Base-by-base conservation (phyloP, 306 rosid species). In the Vicia faba region DNA sequence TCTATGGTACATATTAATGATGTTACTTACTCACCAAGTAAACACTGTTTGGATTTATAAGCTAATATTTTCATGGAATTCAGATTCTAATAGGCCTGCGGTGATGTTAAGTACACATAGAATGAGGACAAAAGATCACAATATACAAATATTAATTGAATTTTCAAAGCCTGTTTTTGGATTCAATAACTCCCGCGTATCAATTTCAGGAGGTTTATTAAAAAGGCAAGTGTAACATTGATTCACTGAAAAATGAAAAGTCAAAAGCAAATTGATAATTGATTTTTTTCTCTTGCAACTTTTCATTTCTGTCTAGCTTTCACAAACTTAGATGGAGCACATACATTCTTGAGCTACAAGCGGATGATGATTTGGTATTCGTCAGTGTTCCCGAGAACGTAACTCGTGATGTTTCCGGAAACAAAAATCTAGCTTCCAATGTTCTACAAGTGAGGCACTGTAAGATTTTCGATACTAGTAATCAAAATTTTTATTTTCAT, bases 401-500 rank as follows among this genome's bases (percentile, higher is more conserved):
- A 66, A 85, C 98, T 2, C 61, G 8, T 3, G 98, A 92, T 75
- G 82, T 92, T 76, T 83, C 96, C 40, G 98, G 96, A 71, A 92
- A 92, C 80, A 79, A 71, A 81, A 92, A 92, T 78, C 81, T 87
- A 25, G 85, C 93, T 66, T 92, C 98, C 71, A 89, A 89, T 86
- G 85, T 86, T 83, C 89, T 92, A 64, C 83, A 77, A 84, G 89
- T 92, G 83, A 83, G 83, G 84, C 98, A 86, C 73, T 92, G 98
- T 92, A 89, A 92, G 86, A 56, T 31, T 31, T 29, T 31, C 8
- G 8, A 31, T 31, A 31, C 36, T 31, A 31, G 36, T 25, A 31
- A 31, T 33, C 7, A 20, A 1, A 1, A 51, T 75, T 55, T n/a
- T 12, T 23, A 33, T 35, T 66, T 51, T 18, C 46, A 39, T 14